Conservation (phyloP, 1,284 basidiomycete species). For the Trichosporon sp. region DNA sequence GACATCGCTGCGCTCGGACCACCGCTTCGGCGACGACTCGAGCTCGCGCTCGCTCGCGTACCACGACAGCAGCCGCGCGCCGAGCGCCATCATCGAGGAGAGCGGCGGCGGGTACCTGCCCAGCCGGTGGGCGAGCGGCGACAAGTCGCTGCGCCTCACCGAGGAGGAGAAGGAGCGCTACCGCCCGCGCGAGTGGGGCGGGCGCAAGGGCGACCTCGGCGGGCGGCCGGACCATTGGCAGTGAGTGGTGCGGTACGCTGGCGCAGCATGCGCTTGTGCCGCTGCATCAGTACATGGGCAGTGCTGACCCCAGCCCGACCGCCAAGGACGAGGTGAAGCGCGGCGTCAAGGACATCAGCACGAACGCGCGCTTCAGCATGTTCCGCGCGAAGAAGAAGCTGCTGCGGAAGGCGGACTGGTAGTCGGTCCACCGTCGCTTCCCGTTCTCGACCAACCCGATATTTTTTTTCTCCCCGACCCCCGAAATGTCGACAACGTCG, state of each 20-base stretch:
- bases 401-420: constrained; percentile 39
- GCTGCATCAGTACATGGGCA: not conserved
- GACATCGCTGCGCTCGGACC: constrained; percentile 5
- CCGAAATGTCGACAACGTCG: too few relatives aligned
- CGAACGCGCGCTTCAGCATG: constrained; percentile 43
- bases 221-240: constrained; percentile 44
- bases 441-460: too few relatives aligned
- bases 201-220: constrained; percentile 38
- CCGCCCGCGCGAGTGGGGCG: constrained; percentile 47
- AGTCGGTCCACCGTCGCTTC: not conserved
- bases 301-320: constrained; percentile 29
- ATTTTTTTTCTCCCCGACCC: too few relatives aligned
- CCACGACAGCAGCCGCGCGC: constrained; percentile 17
- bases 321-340: constrained; percentile 46
- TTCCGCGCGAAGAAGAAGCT: constrained; percentile 50
- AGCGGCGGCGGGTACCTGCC: constrained; percentile 46
- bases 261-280: not conserved
- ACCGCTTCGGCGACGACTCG: not conserved
- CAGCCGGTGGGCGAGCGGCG: constrained; percentile 46
- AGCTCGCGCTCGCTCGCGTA: not conserved
- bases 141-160: constrained; percentile 37
- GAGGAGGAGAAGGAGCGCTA: constrained; percentile 47
- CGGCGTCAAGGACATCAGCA: constrained; percentile 44
- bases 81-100: constrained; percentile 36
- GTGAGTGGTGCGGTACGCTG: constrained; percentile 34